Base-by-base conservation (phyloP, 139 green algal genomes). In the Chlorella sorokiniana region DNA sequence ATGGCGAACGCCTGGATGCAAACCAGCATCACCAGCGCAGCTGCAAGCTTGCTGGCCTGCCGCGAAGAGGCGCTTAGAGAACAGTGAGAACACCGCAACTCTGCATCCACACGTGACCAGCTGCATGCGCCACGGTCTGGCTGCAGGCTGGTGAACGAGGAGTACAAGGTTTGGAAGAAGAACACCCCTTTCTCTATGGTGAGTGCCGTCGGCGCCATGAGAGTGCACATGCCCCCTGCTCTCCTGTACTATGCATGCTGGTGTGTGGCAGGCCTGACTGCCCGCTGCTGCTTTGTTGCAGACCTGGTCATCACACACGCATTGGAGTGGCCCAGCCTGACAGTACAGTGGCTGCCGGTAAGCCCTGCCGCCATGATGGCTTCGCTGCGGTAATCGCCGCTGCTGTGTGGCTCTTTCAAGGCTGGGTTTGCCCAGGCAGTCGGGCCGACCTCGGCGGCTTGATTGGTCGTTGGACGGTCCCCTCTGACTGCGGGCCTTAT, bases 131-230 rank as follows among this genome's bases (percentile, higher is more conserved):
- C 33, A 25, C 56, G 20, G 8, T 40, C 6, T 38, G 1, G 23
- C 2, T 56, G 54, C 64, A 87, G 91, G 4, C 83, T 99, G 23
- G 91, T 99, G 35, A 99, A 99, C 61, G 97, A 99, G 86, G 97
- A 99, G 86, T 99, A 99, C 88, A 99, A 99, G 84, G 98, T 99
- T 27, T 99, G 97, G 97, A 99, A 99, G 91, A 99, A 99, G 85
- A 99, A 99, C 89, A 98, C 95, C 0, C 96, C 97, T 0, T 99
- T 62, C 91, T 99, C 0, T 99, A 99, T 86, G 94, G 94, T 98
- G 67, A 45, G 83, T 18, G 23, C 11, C 40, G 20, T 2, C 23
- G 51, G 67, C 38, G 8, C 38, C 25, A 35, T 7, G 14, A 54
- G 37, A 54, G 31, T 44, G 37, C 67, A 73, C 23, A 35, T 16